A percentile compares a stretch with the other conserved stretches of the same genome.
Conservation (phyloP, 768 basidiomycete genomes). For the Suillus variegatus region DNA sequence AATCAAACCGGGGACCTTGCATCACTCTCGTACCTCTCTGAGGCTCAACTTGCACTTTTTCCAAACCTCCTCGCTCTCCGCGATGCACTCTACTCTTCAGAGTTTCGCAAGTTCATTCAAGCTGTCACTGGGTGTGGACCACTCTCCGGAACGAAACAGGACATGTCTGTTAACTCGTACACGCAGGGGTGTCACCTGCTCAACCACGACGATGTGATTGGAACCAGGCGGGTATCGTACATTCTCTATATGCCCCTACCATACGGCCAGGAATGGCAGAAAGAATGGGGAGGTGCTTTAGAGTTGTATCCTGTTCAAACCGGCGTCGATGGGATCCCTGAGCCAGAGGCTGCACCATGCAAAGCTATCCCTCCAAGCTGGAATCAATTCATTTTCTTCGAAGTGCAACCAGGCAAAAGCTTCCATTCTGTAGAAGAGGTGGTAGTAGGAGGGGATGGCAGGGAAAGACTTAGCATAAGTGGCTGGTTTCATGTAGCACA, state of each 20-base stretch:
- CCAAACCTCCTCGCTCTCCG: conserved; percentile 81
- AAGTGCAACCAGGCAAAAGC: conserved; percentile 93
- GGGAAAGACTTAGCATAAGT: conserved; percentile 82
- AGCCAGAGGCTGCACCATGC: conserved; percentile 65
- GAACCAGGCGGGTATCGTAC: conserved; percentile 90
- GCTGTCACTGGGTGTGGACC: conserved; percentile 91
- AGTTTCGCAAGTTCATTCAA: conserved; percentile 82
- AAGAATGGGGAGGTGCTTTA: conserved; percentile 90
- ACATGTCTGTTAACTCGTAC: conserved; percentile 94
- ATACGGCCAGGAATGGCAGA: conserved; percentile 73
- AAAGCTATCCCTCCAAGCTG: conserved; percentile 78
- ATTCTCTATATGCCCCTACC: conserved; percentile 95
- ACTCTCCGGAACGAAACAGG: conserved; percentile 87
- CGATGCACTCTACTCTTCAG: conserved; percentile 85
- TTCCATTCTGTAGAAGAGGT: conserved; percentile 99
- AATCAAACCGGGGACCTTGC: conserved; percentile 97
- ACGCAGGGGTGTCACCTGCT: conserved; percentile 90
- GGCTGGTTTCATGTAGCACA: conserved; percentile 97
- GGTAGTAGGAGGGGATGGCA: conserved; percentile 72
- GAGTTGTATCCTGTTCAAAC: conserved; percentile 82
- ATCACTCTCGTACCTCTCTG: conserved; percentile 84
- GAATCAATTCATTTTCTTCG: conserved; percentile 88
- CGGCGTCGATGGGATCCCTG: conserved; percentile 58
- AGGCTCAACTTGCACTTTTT: conserved; percentile 75
- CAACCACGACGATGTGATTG: conserved; percentile 98